phyloP scores from a whole-genome alignment of 2,329 filamentous ascomycete species.

The Paramyrothecium roridum region DNA sequence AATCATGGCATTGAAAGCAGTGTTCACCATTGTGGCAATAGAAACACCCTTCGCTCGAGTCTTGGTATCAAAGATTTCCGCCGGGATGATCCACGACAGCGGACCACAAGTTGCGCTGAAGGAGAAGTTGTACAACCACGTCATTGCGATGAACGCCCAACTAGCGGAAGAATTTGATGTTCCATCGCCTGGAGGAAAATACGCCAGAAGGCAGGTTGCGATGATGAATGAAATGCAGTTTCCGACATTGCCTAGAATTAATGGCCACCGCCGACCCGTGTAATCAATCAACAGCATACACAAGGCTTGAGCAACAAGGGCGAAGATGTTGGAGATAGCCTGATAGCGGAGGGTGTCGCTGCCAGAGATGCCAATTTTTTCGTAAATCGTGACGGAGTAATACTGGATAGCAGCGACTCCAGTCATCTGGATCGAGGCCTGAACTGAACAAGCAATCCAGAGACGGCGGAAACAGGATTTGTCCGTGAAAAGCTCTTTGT shows the following conservation, averaged over 20 bases:
- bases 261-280: slow-evolving; percentile 65
- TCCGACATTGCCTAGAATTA: slow-evolving; percentile 67
- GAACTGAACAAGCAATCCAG: slow-evolving; percentile 63
- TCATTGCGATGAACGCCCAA: slow-evolving; percentile 68
- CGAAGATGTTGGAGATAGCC: slow-evolving; percentile 68
- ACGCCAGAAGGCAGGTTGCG: slow-evolving; percentile 50
- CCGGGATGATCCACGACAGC: slow-evolving; percentile 55
- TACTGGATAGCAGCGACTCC: slow-evolving; percentile 73
- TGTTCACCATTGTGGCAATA: slow-evolving; percentile 67
- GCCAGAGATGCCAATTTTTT: slow-evolving; percentile 62
- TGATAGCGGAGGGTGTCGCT: slow-evolving; percentile 69
- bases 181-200: slow-evolving; percentile 41
- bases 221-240: slow-evolving; percentile 71
- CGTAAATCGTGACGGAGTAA: slow-evolving; percentile 64
- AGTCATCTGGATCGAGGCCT: slow-evolving; percentile 72
- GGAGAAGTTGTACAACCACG: slow-evolving; percentile 74
- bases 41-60: slow-evolving; percentile 71
- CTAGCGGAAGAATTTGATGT: slow-evolving; percentile 45
- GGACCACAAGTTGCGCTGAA: slow-evolving; percentile 69
- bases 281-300: slow-evolving; percentile 68
- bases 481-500: slow-evolving; percentile 60
- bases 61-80: slow-evolving; percentile 73
- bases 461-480: slow-evolving; percentile 65
- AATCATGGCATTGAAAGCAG: slow-evolving; percentile 73
- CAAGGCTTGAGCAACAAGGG: slow-evolving; percentile 60